These are phyloP conservation scores for Zasmidium citrigriseum DNA, from an alignment of 2,329 filamentous ascomycete species.

Conservation along the genomic window DNA sequence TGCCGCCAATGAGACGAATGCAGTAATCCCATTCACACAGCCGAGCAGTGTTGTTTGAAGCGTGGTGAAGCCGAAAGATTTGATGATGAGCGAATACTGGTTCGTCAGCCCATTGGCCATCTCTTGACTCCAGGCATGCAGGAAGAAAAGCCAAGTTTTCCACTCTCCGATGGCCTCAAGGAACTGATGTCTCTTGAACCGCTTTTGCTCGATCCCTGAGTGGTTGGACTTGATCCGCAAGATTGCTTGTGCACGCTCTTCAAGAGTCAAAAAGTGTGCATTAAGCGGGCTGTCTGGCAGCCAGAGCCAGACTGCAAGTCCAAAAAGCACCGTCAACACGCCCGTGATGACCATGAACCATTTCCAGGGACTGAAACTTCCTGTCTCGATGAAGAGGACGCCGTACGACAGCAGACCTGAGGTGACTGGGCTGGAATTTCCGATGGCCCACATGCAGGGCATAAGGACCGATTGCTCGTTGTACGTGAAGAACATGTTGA, in stretches of 20 bases:
- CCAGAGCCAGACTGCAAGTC: constrained; percentile 30
- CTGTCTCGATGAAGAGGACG: constrained; percentile 20
- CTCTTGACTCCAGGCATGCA: constrained; percentile 40
- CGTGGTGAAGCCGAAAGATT: constrained; percentile 46
- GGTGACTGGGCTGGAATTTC: constrained; percentile 20
- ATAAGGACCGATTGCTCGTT: constrained; percentile 18
- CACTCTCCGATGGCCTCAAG: constrained; percentile 36
- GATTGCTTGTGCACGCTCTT: constrained; percentile 38
- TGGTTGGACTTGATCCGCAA: constrained; percentile 39
- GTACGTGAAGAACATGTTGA: constrained; percentile 22
- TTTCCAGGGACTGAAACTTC: constrained; percentile 18
- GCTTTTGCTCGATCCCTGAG: constrained; percentile 41
- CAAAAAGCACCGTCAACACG: constrained; percentile 17
- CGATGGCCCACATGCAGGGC: constrained; percentile 24
- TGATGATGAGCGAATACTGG: constrained; percentile 48
- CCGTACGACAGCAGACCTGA: constrained; percentile 20
- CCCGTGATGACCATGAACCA: constrained; percentile 24
- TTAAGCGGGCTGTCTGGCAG: constrained; percentile 38
- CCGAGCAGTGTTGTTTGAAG: constrained; percentile 38
- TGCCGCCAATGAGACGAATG: constrained; percentile 24
- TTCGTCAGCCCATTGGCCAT: constrained; percentile 44
- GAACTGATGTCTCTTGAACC: constrained; percentile 38
- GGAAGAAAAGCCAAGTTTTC: constrained; percentile 40
- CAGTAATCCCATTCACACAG: constrained; percentile 19
- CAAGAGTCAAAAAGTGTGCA: constrained; percentile 35